A percentile compares a stretch with the other conserved stretches of the same genome.
phyloP scores from a whole-genome alignment of 2,329 filamentous ascomycete species.

The Penicillium glabrum region DNA sequence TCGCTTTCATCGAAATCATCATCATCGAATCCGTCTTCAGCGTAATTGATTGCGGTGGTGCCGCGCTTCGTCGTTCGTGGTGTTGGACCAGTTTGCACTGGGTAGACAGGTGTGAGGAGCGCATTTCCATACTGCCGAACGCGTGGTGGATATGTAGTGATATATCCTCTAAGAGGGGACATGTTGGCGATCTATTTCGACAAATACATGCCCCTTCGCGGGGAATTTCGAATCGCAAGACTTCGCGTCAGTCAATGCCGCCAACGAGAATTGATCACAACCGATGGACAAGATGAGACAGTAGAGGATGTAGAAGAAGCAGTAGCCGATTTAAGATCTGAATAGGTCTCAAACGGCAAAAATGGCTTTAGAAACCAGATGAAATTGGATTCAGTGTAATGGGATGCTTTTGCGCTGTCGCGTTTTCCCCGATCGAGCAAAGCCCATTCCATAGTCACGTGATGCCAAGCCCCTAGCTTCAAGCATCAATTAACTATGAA shows the following conservation, averaged over 20 bases:
- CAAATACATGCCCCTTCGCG: slow-evolving; percentile 37
- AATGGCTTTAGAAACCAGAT: neutral
- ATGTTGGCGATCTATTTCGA: slow-evolving; percentile 40
- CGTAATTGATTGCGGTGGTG: slow-evolving; percentile 95
- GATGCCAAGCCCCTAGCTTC: slow-evolving; percentile 4
- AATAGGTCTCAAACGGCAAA: neutral
- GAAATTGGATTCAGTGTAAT: slow-evolving; percentile 5
- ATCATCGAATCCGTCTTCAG: slow-evolving; percentile 90
- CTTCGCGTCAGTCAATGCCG: slow-evolving; percentile 21
- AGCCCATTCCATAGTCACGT: slow-evolving; percentile 31
- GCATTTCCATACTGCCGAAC: slow-evolving; percentile 90
- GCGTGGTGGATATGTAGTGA: slow-evolving; percentile 88
- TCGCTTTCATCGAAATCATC: slow-evolving; percentile 64
- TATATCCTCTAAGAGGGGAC: slow-evolving; percentile 77
- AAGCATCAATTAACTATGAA: slow-evolving; percentile 3
- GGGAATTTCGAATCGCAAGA: slow-evolving; percentile 19
- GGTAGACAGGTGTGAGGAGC: slow-evolving; percentile 80
- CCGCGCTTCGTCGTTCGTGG: slow-evolving; percentile 94
- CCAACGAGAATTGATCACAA: slow-evolving; percentile 18
- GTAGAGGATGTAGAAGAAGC: neutral
- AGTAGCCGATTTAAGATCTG: neutral
- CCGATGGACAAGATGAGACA: neutral
- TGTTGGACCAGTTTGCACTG: slow-evolving; percentile 63
- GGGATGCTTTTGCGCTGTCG: slow-evolving; percentile 28
- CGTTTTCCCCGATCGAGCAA: slow-evolving; percentile 33